Conservation (phyloP, 202 grass and related monocot species). For the Zizania palustris region DNA sequence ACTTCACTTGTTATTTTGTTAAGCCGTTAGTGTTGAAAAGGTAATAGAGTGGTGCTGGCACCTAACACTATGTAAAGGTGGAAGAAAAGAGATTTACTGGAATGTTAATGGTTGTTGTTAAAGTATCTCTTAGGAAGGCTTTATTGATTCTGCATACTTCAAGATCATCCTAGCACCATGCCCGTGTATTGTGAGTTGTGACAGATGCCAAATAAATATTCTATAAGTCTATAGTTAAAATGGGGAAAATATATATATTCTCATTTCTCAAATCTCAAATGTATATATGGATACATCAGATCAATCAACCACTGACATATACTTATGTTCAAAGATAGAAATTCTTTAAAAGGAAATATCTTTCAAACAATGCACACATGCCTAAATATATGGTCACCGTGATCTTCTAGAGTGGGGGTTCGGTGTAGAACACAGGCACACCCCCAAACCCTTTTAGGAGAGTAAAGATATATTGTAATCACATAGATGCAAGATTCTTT, state of each 20-base stretch:
- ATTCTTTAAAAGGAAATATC: too few relatives aligned
- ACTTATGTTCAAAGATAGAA: too few relatives aligned
- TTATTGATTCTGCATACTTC: background rate
- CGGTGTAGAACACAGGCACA: too few relatives aligned
- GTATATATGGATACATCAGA: background rate
- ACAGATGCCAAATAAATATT: too few relatives aligned
- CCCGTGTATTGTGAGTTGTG: too few relatives aligned
- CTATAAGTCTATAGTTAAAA: background rate
- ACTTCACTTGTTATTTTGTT: slow-evolving; percentile 28
- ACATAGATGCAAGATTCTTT: background rate
- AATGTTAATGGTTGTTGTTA: slow-evolving; percentile 31
- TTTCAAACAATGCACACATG: too few relatives aligned
- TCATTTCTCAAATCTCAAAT: background rate
- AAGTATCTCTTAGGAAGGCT: slow-evolving; percentile 25
- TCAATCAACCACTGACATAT: too few relatives aligned
- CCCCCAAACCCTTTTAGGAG: too few relatives aligned
- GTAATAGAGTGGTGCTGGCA: slow-evolving; percentile 29
- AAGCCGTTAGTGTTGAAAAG: background rate
- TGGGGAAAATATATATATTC: background rate
- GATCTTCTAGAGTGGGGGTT: too few relatives aligned
- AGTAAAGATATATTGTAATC: background rate
- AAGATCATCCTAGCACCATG: background rate
- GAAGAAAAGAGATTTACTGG: slow-evolving; percentile 27
- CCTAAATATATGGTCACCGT: too few relatives aligned
- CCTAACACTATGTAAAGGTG: slow-evolving; percentile 34